Base-by-base conservation (phyloP, 768 basidiomycete species). In the Termitomyces sp. region DNA sequence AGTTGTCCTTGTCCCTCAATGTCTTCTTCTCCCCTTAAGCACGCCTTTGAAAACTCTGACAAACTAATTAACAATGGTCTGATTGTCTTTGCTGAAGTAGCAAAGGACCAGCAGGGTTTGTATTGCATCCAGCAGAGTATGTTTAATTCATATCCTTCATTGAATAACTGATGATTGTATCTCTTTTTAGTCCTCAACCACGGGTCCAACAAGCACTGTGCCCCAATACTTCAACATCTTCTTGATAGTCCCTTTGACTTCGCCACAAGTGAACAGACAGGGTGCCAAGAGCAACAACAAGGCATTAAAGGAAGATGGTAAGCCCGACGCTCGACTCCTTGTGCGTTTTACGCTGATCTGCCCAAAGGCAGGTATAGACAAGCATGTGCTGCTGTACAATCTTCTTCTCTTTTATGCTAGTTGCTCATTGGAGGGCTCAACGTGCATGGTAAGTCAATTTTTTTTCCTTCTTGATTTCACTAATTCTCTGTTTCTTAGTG, bases 41-140 rank as follows among this genome's bases (percentile, higher is more conserved):
- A 47, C 18, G 45, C 45, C 7, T 47, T 47, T 2, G 45, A 47
- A 28, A 47, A 47, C 45, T 4, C 92, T 6, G 87, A 90, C 56
- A 90, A 92, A 64, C 68, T 92, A 18, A 80, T 92, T 57, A 86
- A 88, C 58, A 84, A n/a, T n/a, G n/a, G n/a, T n/a, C n/a, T n/a
- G n/a, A n/a, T n/a, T n/a, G n/a, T n/a, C n/a, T n/a, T n/a, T 61
- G 77, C 80, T 22, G 88, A 92, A 62, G 89, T 93, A 16, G 78
- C 87, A 20, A 92, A 90, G 75, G 93, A 84, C 60, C 91, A 93
- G 67, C 93, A 91, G 91, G 92, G 92, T 10, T 87, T 89, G 1
- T 93, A 92, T 64, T 92, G 90, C 68, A 79, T 92, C 28, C 89
- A 92, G 63, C 91, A 92, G 58, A 91, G 91, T 92, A 62, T 56